Evolutionary conservation across 1,284 basidiomycete species (phyloP).

Genomic region (Rhodotorula sp.): DNA sequence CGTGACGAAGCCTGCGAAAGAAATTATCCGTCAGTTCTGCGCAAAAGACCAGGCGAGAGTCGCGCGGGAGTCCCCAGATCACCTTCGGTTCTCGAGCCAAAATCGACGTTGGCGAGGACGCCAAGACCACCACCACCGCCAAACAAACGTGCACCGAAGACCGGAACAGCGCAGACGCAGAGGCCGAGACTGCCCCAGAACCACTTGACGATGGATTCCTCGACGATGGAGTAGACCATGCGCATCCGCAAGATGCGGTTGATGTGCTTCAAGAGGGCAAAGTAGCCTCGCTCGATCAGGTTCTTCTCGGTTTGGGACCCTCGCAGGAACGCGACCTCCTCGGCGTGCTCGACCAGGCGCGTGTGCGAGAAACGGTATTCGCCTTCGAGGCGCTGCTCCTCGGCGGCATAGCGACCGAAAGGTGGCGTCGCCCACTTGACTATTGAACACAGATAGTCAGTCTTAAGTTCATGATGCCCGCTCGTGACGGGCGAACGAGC

Average conservation of each 20-base stretch:
- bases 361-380: slow-evolving; percentile 87
- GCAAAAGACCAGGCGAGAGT: background rate
- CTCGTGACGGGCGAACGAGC: slow-evolving; percentile 3
- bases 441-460: slow-evolving; percentile 45
- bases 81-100: slow-evolving; percentile 85
- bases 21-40: background rate
- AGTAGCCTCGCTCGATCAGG: slow-evolving; percentile 87
- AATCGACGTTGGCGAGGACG: slow-evolving; percentile 53
- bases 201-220: slow-evolving; percentile 92
- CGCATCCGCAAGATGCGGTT: slow-evolving; percentile 74
- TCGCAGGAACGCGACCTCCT: slow-evolving; percentile 90
- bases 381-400: slow-evolving; percentile 77
- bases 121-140: slow-evolving; percentile 50
- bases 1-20: slow-evolving; percentile 59
- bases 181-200: slow-evolving; percentile 94
- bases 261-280: slow-evolving; percentile 82
- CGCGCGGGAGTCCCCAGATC: slow-evolving; percentile 18
- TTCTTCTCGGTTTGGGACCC: slow-evolving; percentile 91
- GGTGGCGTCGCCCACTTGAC: slow-evolving; percentile 86
- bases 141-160: slow-evolving; percentile 78
- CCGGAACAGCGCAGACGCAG: slow-evolving; percentile 87
- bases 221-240: slow-evolving; percentile 87
- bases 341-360: slow-evolving; percentile 85
- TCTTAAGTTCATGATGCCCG: background rate
- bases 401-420: slow-evolving; percentile 84